Percentiles rank a stretch among this genome's conserved stretches.
Evolutionary conservation across 1,139 yeast genomes (phyloP).

Genomic region (Zygotorulaspora mrakii): DNA sequence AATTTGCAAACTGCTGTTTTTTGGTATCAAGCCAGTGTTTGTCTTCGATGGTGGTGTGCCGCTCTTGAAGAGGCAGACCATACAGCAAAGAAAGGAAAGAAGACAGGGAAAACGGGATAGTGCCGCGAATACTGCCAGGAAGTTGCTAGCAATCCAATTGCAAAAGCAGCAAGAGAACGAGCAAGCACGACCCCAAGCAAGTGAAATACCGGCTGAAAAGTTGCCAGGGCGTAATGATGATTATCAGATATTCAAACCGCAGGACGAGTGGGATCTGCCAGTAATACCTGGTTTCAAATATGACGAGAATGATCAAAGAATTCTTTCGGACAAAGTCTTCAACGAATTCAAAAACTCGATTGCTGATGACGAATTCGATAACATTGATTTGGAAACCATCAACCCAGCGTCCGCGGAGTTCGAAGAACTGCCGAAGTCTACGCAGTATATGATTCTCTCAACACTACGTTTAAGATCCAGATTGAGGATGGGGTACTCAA

Average conservation of each 20-base stretch:
- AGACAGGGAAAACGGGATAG: conserved; percentile 72
- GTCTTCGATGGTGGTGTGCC: conserved; percentile 99
- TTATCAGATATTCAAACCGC: conserved; percentile 39
- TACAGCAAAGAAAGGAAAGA: conserved; percentile 62
- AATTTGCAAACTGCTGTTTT: conserved; percentile 82
- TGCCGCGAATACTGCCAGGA: conserved; percentile 73
- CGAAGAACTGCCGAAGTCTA: conserved; percentile 62
- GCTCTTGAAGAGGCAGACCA: conserved; percentile 70
- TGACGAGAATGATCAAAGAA: conserved; percentile 56
- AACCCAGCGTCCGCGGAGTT: conserved; percentile 71
- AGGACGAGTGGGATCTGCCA: conserved; percentile 87
- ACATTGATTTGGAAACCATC: conserved; percentile 61
- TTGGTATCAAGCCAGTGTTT: conserved; percentile 88
- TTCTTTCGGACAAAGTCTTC: conserved; percentile 71
- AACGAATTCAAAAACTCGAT: conserved; percentile 52
- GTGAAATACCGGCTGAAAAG: conserved; percentile 8
- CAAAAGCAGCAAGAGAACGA: conserved; percentile 46
- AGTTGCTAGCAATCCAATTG: conserved; percentile 72
- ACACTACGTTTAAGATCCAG: conserved; percentile 80
- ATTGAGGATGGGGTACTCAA: conserved; percentile 89
- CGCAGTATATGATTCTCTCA: conserved; percentile 84
- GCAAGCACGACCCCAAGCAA: conserved; percentile 31
- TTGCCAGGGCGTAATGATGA: conserved; percentile 1
- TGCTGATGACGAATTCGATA: conserved; percentile 65
- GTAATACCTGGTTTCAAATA: conserved; percentile 49